Conservation (phyloP, 495 filamentous ascomycete genomes). For the Lasiosphaeria hispida region DNA sequence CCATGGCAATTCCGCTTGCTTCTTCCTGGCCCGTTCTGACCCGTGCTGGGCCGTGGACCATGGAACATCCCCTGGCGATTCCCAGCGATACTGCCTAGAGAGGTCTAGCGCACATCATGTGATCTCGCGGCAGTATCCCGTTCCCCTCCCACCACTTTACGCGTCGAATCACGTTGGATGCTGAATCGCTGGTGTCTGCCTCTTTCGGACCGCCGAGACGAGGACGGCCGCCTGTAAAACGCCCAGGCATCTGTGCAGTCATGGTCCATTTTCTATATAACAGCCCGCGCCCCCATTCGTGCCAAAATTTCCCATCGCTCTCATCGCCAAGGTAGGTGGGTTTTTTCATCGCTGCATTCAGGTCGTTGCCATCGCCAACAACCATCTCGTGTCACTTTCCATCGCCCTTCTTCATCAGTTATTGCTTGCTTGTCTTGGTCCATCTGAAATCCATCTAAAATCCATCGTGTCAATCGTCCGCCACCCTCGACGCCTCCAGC, state of each 20-base stretch:
- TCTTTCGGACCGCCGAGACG: conserved; percentile 24
- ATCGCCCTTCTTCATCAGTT: neutral
- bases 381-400: conserved; percentile 14
- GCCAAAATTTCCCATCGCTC: conserved; percentile 16
- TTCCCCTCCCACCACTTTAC: conserved; percentile 19
- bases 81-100: conserved; percentile 14
- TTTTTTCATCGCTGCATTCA: conserved; percentile 18
- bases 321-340: conserved; percentile 24
- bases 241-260: conserved; percentile 33
- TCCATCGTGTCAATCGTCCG: neutral
- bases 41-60: conserved; percentile 2
- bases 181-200: conserved; percentile 17
- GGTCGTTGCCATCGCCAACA: conserved; percentile 18
- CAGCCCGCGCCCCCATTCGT: conserved; percentile 13
- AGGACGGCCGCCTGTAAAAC: conserved; percentile 13
- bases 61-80: conserved; percentile 12
- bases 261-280: conserved; percentile 27
- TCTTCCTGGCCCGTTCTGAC: conserved; percentile 10
- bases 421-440: neutral
- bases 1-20: conserved; percentile 20
- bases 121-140: conserved; percentile 22
- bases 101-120: conserved; percentile 23
- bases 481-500: neutral
- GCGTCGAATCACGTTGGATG: conserved; percentile 31
- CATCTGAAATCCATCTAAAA: neutral